These are phyloP conservation scores for Chaetomidium leptoderma DNA, from an alignment of 495 filamentous ascomycete species.

Conservation along the genomic window DNA sequence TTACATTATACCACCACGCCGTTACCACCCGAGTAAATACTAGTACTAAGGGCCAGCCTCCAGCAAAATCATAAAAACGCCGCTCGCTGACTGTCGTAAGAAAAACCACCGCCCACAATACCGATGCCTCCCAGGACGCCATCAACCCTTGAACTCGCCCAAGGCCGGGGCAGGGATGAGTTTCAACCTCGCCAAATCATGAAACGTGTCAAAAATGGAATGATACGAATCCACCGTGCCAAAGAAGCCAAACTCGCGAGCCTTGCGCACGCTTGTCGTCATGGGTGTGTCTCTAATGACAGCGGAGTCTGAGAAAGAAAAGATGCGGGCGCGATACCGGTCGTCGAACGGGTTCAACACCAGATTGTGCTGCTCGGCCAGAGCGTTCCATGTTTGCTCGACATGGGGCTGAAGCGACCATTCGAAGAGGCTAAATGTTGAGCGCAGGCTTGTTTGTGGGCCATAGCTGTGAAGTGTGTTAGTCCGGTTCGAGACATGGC, in stretches of 20 bases:
- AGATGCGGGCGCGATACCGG: constrained; percentile 19
- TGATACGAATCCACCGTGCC: constrained; percentile 25
- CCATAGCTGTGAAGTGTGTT: constrained; percentile 31
- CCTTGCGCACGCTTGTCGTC: constrained; percentile 23
- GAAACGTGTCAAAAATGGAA: constrained; percentile 21
- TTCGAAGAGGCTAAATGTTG: constrained; percentile 38
- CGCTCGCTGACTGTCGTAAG: no score
- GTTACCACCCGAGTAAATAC: no score
- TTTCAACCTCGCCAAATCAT: constrained; percentile 19
- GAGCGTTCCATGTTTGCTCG: constrained; percentile 40
- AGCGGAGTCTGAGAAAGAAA: constrained; percentile 23
- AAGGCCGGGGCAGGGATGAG: constrained; percentile 19
- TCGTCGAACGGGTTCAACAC: constrained; percentile 21
- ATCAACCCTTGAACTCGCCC: constrained; percentile 13
- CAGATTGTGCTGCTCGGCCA: constrained; percentile 19
- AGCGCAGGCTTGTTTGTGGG: constrained; percentile 31
- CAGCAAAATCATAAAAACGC: no score
- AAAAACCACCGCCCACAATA: not conserved
- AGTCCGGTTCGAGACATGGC: no score
- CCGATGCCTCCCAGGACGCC: not conserved
- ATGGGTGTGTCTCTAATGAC: constrained; percentile 22
- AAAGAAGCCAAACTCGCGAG: constrained; percentile 20
- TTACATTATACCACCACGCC: no score
- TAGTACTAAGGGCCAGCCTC: no score
- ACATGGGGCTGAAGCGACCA: constrained; percentile 48